Base-by-base conservation (phyloP, 371 early-diverging fungal species). In the Cokeromyces recurvatus region DNA sequence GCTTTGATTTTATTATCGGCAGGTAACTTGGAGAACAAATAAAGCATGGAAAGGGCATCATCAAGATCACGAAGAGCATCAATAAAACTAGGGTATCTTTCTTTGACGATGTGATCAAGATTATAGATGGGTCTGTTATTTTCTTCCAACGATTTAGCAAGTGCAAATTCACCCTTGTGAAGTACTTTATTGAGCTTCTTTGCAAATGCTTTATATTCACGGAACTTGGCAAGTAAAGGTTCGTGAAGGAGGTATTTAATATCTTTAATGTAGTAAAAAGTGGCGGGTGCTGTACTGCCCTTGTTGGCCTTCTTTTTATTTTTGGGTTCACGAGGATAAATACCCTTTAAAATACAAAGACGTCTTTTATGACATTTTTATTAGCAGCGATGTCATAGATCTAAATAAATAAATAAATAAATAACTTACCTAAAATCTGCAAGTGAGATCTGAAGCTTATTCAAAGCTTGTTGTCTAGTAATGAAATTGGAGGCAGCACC, bases 261-360 rank as follows among this genome's bases (percentile, higher is more conserved):
- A 68, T 98, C 98, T 71, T 96, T 95, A 53, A 86, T 71, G 75
- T 87, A 91, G 66, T 97, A 98, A 62, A 89, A 95, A 14, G 95
- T 96, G 7, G 86, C 75, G 20, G 89, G 86, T 24, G 86, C 86
- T 9, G 91, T 87, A 16, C 90, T 88, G n/a, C 95, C 95, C 66
- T 89, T 87, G 74, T 86, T 86, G 71, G 90, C 90, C 68, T 92
- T 93, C 78, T 93, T 93, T 62, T 89, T 87, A 77, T 89, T 92
- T 52, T 81, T 85, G 34, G 98, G 98, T 64, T 95, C 94, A 38
- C 92, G 88, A 15, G 98, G 98, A 71, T 97, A 96, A 52, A 98
- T 90, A 25, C 98, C 98, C 76, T 98, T 98, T 54, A 98, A 72
- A 64, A 98, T 98, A 76, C 97, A 97, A 46, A 98, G 79, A 35